A percentile compares a stretch with the other conserved stretches of the same genome.
phyloP scores from a whole-genome alignment of 2,329 filamentous ascomycete genomes.

The Fusarium liriodendri region DNA sequence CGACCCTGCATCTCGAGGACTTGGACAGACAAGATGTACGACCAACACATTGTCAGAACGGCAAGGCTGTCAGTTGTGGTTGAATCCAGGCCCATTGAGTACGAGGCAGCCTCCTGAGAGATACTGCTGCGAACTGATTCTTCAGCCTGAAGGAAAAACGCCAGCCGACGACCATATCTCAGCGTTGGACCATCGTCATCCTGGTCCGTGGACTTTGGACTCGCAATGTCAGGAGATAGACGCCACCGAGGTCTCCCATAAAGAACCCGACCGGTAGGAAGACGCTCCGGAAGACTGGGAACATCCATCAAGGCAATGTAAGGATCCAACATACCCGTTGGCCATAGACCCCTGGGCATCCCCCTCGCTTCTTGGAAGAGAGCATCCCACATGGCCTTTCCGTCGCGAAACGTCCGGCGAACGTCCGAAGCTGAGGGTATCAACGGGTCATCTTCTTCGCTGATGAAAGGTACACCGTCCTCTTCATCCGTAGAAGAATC shows the following conservation, averaged over 20 bases:
- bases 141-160: not conserved
- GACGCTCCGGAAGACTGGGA: not conserved
- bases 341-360: not conserved
- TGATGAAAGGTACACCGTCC: not conserved
- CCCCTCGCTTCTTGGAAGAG: not conserved
- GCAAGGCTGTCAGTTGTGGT: not conserved
- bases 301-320: not conserved
- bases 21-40: not conserved
- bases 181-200: not conserved
- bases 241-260: not conserved
- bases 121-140: not conserved
- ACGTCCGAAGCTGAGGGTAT: not conserved
- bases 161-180: not conserved
- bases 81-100: not conserved
- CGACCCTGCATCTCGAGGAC: conserved; percentile 4
- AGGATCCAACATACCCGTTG: not conserved
- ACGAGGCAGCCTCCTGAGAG: not conserved
- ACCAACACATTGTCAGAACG: conserved; percentile 4
- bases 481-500: not conserved
- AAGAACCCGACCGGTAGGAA: not conserved
- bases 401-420: not conserved
- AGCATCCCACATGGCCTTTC: not conserved
- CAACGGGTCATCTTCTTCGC: not conserved
- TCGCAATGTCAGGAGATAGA: not conserved
- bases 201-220: not conserved